Evolutionary conservation across 2,329 filamentous ascomycete genomes (phyloP), one percentile per base, ranked within the genome.

Genomic region (Penicillium concentricum): DNA sequence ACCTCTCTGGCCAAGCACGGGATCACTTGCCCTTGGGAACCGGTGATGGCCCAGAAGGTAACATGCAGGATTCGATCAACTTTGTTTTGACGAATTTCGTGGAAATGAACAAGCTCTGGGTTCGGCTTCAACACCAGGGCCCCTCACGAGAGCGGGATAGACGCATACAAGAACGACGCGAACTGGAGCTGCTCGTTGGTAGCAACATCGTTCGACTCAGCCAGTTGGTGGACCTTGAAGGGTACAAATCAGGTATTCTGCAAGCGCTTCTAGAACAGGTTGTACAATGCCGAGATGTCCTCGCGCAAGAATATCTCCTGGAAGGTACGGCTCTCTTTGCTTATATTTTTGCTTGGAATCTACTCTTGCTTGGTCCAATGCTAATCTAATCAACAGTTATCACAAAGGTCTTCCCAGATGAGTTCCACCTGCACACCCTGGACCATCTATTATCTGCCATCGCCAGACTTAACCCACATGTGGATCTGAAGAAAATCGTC

Each of bases 91-190:
- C 94, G 59, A 99, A 99, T 70, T 99, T 99, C 71, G 94, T 99
- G 66, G 94, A 99, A 78, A 99, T 99, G 94, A 99, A 99, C 79
- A 99, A 99, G 82, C 83, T 99, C 34, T 99, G 94, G 94, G 94
- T 99, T 61, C 88, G 94, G 42, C 80, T 97, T 70, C 94, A 99
- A 74, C 94, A 99, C 74, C 94, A 99, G 73, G 94, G 94, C 26
- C 94, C 97, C 72, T 99, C 94, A 38, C 85, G 93, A 68, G 94
- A 99, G 76, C 84, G 94, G 51, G 94, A 99, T 62, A 88, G 95
- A 78, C 84, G 94, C 67, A 96, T 92, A 56, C 92, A 94, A 69
- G 94, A 99, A 78, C 84, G 94, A 67, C 92, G 95, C 74, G 95
- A 99, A 78, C 81, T 99, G 53, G 94, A 99, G 78, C 81, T 99